phyloP scores from a whole-genome alignment of 352 stramenopile genomes.

The Phytophthora citrophthora region DNA sequence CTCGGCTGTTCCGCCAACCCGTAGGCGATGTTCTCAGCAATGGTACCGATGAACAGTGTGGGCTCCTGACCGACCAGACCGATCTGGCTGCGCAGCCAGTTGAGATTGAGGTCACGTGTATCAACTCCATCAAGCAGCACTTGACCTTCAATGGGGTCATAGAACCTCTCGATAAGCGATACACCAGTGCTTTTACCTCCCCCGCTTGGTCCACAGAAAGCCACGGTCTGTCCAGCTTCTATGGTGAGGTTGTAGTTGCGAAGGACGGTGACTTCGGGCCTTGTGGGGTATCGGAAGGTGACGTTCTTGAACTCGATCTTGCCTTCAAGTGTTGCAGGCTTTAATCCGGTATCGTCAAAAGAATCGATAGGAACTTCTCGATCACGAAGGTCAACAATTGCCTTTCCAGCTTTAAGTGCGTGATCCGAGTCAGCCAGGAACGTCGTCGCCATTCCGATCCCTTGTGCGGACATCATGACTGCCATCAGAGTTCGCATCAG shows the following conservation, averaged over 20 bases:
- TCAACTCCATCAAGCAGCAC: slow-evolving; percentile 82
- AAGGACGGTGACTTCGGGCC: slow-evolving; percentile 57
- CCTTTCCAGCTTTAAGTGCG: slow-evolving; percentile 53
- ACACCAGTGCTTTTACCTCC: slow-evolving; percentile 54
- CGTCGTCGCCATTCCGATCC: slow-evolving; percentile 29
- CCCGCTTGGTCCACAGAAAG: slow-evolving; percentile 56
- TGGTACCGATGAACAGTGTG: slow-evolving; percentile 65
- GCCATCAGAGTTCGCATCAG: slow-evolving; percentile 50
- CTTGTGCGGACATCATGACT: slow-evolving; percentile 50
- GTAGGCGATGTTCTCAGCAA: slow-evolving; percentile 66
- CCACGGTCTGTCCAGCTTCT: slow-evolving; percentile 13
- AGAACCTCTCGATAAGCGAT: slow-evolving; percentile 63
- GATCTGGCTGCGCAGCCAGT: slow-evolving; percentile 58
- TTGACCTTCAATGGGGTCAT: slow-evolving; percentile 54
- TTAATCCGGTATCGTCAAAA: slow-evolving; percentile 28
- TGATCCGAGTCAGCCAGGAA: slow-evolving; percentile 63
- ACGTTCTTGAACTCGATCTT: slow-evolving; percentile 7
- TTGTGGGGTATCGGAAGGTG: not conserved
- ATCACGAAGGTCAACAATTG: slow-evolving; percentile 43
- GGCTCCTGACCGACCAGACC: slow-evolving; percentile 68
- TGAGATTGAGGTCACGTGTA: slow-evolving; percentile 68
- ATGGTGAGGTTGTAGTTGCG: slow-evolving; percentile 84
- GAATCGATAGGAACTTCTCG: slow-evolving; percentile 42
- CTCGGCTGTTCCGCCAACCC: slow-evolving; percentile 40
- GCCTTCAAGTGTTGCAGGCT: slow-evolving; percentile 23